Conservation (phyloP, 345 rosid genomes). For the Microthlaspi erraticum region DNA sequence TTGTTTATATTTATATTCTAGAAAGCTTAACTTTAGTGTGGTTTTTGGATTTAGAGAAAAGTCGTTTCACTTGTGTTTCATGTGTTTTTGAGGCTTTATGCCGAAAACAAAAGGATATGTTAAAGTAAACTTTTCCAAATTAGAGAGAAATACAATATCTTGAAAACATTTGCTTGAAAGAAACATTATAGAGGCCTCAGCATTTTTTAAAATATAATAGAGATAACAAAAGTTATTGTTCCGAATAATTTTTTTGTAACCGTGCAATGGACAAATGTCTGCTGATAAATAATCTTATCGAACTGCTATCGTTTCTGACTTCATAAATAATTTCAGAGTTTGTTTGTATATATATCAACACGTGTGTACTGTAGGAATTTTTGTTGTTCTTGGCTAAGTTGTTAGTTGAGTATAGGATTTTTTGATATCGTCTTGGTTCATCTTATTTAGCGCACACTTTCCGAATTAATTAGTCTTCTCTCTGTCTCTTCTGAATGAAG, state of each 20-base stretch:
- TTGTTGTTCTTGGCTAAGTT: too few species aligned
- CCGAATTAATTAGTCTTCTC: constrained; percentile 13
- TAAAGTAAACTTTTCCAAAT: background rate
- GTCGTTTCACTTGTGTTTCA: constrained; percentile 34
- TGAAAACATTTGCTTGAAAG: background rate
- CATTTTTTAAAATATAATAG: background rate
- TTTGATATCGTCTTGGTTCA: constrained; percentile 20
- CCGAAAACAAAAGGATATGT: background rate
- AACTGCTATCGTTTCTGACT: background rate
- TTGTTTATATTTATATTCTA: constrained; percentile 5
- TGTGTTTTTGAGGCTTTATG: constrained; percentile 28
- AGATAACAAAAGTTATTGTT: background rate
- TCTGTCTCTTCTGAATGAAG: background rate
- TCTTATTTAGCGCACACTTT: constrained; percentile 7
- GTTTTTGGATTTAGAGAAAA: constrained; percentile 34
- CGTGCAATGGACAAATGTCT: background rate
- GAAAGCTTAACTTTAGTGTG: constrained; percentile 27
- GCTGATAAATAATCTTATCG: background rate
- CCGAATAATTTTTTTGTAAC: too few species aligned
- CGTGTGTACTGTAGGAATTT: too few species aligned
- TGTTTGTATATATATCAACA: too few species aligned
- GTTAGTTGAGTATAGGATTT: too few species aligned
- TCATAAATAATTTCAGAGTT: too few species aligned
- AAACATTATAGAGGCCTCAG: background rate
- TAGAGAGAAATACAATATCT: background rate